These are phyloP conservation scores for Purshia tridentata DNA, from an alignment of 306 rosid genomes.

Conservation along the genomic window DNA sequence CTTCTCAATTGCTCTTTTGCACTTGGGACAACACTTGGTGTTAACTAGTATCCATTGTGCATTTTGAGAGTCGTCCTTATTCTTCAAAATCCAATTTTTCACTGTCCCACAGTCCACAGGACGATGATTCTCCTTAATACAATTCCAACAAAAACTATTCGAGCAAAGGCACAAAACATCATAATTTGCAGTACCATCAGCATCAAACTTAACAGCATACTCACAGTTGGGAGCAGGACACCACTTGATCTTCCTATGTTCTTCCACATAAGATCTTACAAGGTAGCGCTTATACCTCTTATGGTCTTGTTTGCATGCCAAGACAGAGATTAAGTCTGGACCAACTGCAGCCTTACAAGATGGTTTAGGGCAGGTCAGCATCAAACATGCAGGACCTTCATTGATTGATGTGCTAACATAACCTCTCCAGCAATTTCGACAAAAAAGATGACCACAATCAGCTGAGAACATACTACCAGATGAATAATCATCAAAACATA, in stretches of 20 bases:
- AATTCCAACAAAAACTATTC: constrained; percentile 2
- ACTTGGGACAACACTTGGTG: constrained; percentile 10
- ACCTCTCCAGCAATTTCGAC: constrained; percentile 4
- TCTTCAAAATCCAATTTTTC: constrained; percentile 1
- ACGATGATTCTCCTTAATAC: constrained; percentile 5
- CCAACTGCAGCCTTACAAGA: background rate
- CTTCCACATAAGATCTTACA: background rate
- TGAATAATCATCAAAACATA: background rate
- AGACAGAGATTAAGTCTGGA: background rate
- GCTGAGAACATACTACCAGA: background rate
- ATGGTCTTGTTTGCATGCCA: background rate
- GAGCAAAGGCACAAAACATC: constrained; percentile 6
- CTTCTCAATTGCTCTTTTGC: constrained; percentile 11
- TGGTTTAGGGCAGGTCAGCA: constrained; percentile 4
- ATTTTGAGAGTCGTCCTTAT: constrained; percentile 1
- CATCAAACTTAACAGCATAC: background rate
- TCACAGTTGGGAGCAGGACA: constrained; percentile 10
- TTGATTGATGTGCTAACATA: background rate
- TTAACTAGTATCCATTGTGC: background rate
- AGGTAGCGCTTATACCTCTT: background rate
- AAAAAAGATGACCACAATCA: background rate
- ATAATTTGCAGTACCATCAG: background rate
- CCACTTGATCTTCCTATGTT: background rate
- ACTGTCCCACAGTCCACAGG: constrained; percentile 12
- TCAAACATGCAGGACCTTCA: constrained; percentile 3